These are phyloP conservation scores for Penicillium verrucosum DNA, from an alignment of 2,329 filamentous ascomycete species.

Conservation along the genomic window DNA sequence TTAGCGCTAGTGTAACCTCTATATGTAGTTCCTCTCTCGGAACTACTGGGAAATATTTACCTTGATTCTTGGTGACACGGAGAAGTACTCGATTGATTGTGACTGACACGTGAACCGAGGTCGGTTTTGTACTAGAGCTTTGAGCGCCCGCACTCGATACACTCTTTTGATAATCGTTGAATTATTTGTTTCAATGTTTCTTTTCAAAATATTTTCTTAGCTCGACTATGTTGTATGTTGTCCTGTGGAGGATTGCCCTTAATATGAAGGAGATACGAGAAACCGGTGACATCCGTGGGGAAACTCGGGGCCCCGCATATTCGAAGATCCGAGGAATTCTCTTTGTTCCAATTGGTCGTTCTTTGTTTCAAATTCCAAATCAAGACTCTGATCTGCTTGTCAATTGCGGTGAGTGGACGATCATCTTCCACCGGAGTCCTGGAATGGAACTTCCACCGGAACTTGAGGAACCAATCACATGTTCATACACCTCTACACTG, in stretches of 20 bases:
- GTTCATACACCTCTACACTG: neutral
- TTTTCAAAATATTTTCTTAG: neutral
- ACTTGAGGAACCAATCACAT: neutral
- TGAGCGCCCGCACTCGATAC: neutral
- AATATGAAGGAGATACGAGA: constrained; percentile 2
- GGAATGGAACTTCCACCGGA: neutral
- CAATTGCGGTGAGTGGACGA: neutral
- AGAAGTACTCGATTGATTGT: neutral
- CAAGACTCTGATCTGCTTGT: neutral
- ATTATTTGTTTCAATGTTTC: neutral
- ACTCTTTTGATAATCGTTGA: neutral
- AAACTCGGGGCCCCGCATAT: constrained; percentile 3
- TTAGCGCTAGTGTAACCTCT: neutral
- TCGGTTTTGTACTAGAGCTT: neutral
- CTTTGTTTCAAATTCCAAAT: neutral
- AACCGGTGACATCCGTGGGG: neutral
- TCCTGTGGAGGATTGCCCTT: neutral
- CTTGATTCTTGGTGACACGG: neutral
- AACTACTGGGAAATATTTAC: neutral
- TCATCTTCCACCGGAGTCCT: constrained; percentile 1
- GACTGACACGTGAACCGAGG: neutral
- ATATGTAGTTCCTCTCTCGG: neutral
- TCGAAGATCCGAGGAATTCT: neutral
- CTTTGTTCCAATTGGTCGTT: neutral
- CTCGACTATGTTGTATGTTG: neutral